phyloP scores from a whole-genome alignment of 164 flowering plant species.

The Chimonanthus praecox region DNA sequence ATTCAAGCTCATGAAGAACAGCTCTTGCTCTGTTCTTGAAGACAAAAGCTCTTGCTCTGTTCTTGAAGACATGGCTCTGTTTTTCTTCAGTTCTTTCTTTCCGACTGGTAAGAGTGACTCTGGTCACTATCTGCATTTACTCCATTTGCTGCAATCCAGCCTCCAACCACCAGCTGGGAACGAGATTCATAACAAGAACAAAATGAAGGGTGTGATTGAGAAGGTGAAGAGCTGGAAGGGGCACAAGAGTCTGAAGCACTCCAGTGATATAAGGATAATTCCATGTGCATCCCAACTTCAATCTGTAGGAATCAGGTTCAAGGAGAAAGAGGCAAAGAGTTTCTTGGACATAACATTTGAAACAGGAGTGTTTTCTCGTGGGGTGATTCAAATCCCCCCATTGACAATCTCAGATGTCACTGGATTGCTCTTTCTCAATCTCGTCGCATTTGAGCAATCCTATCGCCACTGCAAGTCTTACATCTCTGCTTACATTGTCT shows the following conservation, averaged over 20 bases:
- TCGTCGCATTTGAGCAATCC: slow-evolving; percentile 26
- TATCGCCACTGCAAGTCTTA: slow-evolving; percentile 12
- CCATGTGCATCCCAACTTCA: not conserved
- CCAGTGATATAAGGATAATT: not conserved
- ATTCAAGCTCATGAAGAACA: not conserved
- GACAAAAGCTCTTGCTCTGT: no score
- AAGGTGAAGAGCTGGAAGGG: no score
- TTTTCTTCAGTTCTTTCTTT: not conserved
- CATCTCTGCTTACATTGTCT: slow-evolving; percentile 18
- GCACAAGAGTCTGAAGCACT: not conserved
- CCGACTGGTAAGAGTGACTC: no score
- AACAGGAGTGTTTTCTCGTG: not conserved
- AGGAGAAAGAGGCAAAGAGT: not conserved
- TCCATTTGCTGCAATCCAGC: not conserved
- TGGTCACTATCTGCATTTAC: not conserved
- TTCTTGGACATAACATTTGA: slow-evolving; percentile 20
- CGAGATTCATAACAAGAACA: not conserved
- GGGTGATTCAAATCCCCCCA: slow-evolving; percentile 19
- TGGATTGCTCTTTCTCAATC: slow-evolving; percentile 22
- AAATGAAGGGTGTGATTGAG: no score
- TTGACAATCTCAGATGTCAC: slow-evolving; percentile 19
- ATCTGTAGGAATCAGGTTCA: slow-evolving; percentile 5
- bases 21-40: no score
- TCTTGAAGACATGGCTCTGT: not conserved
- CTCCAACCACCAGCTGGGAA: not conserved